A percentile compares a stretch with the other conserved stretches of the same genome.
Conservation (phyloP, 169 alveolate species). For the Plasmodium vivax region DNA sequence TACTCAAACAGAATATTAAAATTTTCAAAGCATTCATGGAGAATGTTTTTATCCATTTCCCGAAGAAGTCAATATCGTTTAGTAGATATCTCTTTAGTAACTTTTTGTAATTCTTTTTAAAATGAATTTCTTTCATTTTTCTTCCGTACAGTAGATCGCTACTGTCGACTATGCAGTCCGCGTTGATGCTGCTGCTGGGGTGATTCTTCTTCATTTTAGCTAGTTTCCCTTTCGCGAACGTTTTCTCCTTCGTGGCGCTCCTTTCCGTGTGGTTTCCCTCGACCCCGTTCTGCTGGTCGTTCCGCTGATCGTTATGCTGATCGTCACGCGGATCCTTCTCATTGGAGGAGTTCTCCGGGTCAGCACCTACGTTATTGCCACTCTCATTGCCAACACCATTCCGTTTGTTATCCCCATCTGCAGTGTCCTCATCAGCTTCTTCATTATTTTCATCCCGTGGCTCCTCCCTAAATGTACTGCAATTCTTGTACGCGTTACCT, state of each 20-base stretch:
- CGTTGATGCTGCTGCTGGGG: background rate
- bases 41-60: slow-evolving; percentile 58
- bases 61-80: slow-evolving; percentile 70
- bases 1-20: slow-evolving; percentile 67
- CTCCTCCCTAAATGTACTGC: slow-evolving; percentile 31
- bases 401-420: background rate
- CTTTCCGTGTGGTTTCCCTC: background rate
- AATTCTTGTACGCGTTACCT: slow-evolving; percentile 39
- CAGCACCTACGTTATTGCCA: background rate
- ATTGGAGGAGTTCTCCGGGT: background rate
- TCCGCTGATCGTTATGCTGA: background rate
- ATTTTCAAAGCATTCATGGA: slow-evolving; percentile 60
- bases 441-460: background rate
- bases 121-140: slow-evolving; percentile 39
- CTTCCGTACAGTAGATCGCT: slow-evolving; percentile 51
- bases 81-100: slow-evolving; percentile 24
- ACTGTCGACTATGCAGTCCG: slow-evolving; percentile 20
- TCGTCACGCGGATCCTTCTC: background rate
- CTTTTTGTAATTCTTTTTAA: slow-evolving; percentile 54
- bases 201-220: background rate
- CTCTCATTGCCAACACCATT: background rate
- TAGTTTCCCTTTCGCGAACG: background rate
- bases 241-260: background rate
- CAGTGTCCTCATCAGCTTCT: background rate
- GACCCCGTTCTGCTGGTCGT: background rate